Percentiles rank a stretch among this genome's conserved stretches.
These are phyloP conservation scores for Cubamyces lactineus DNA, from an alignment of 768 basidiomycete genomes.

Conservation along the genomic window DNA sequence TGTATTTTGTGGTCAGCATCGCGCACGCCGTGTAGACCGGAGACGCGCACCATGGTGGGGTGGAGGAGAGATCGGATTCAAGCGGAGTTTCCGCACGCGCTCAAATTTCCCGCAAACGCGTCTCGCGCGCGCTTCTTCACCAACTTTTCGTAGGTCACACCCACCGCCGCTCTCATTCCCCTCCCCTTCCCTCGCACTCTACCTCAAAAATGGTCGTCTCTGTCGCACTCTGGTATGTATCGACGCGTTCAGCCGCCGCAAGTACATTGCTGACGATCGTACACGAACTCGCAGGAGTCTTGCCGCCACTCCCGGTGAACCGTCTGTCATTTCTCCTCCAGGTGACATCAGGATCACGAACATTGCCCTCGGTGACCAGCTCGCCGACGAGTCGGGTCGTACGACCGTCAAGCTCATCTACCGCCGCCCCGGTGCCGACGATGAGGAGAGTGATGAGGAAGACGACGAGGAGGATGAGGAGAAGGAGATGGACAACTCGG, in stretches of 20 bases:
- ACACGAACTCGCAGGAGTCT: constrained; percentile 53
- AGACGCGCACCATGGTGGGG: constrained; percentile 25
- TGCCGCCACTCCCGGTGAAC: constrained; percentile 58
- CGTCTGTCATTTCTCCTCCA: constrained; percentile 58
- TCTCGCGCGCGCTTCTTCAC: constrained; percentile 19
- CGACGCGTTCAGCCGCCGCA: not conserved
- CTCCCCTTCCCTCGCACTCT: not conserved
- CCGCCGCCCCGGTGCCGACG: constrained; percentile 45
- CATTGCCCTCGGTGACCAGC: constrained; percentile 74
- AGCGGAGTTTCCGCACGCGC: constrained; percentile 27
- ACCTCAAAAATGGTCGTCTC: constrained; percentile 54
- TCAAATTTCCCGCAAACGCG: constrained; percentile 23
- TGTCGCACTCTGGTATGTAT: constrained; percentile 67
- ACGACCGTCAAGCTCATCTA: constrained; percentile 73
- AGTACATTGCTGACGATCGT: not conserved
- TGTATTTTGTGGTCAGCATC: not conserved
- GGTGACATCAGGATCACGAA: constrained; percentile 82
- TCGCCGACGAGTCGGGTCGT: constrained; percentile 61
- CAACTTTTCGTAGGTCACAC: constrained; percentile 20
- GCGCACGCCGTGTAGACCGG: not conserved
- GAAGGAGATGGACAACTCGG: constrained; percentile 34
- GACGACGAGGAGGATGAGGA: constrained; percentile 51
- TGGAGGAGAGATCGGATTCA: constrained; percentile 22
- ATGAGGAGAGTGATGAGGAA: constrained; percentile 47
- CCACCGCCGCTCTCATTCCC: not conserved